Percentiles rank a stretch among this genome's conserved stretches.
phyloP scores from a whole-genome alignment of 352 stramenopile species.

The Thalassiosira exigua region DNA sequence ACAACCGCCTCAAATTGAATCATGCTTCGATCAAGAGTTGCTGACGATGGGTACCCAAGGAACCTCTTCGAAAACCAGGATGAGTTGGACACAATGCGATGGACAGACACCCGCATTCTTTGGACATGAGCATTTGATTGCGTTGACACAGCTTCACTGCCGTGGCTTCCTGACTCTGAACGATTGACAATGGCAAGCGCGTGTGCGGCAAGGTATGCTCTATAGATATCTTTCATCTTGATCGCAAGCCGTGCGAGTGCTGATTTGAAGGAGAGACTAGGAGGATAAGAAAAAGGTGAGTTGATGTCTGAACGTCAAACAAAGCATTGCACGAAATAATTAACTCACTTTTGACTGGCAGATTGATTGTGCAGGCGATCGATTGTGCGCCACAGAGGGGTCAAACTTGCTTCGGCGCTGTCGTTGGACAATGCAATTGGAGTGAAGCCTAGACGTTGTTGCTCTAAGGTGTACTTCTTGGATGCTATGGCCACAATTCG shows the following conservation, averaged over 20 bases:
- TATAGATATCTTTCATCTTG: conserved; percentile 84
- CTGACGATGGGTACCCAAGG: conserved; percentile 73
- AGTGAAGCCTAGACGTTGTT: conserved; percentile 58
- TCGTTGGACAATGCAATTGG: conserved; percentile 78
- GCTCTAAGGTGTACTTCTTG: conserved; percentile 74
- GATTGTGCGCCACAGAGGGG: conserved; percentile 82
- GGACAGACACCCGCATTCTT: conserved; percentile 74
- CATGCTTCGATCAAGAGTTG: conserved; percentile 53
- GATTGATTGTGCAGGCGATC: conserved; percentile 83
- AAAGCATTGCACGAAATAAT: too few species aligned
- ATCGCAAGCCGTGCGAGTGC: conserved; percentile 79
- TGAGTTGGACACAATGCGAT: conserved; percentile 82
- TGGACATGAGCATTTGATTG: conserved; percentile 71
- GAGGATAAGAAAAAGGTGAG: too few species aligned
- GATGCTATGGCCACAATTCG: conserved; percentile 82
- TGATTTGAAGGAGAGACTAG: conserved; percentile 83
- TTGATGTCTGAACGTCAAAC: too few species aligned
- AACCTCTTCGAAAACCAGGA: conserved; percentile 82
- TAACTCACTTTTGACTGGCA: conserved; percentile 86
- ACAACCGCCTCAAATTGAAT: conserved; percentile 71
- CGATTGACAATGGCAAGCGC: conserved; percentile 76
- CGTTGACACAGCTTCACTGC: conserved; percentile 28
- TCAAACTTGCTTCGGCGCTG: conserved; percentile 79
- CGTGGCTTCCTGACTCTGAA: conserved; percentile 37
- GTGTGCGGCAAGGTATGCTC: conserved; percentile 84